phyloP scores from a whole-genome alignment of 2,329 filamentous ascomycete species.

The Colletotrichum lindemuthianum region DNA sequence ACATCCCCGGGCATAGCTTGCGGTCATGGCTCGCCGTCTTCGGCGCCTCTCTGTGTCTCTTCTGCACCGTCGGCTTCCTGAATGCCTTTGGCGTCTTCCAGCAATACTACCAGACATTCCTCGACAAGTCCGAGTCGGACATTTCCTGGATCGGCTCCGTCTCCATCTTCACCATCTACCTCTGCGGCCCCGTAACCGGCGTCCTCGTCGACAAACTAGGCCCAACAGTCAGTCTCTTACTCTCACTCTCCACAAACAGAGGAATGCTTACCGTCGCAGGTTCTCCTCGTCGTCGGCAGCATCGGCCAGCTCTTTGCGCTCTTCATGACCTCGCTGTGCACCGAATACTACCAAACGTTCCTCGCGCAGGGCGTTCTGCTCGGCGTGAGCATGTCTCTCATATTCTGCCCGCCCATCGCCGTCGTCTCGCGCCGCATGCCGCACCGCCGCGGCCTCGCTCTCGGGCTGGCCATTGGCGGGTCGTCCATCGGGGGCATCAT shows the following conservation, averaged over 20 bases:
- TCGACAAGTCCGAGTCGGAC: conserved; percentile 19
- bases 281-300: conserved; percentile 59
- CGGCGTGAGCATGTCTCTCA: conserved; percentile 54
- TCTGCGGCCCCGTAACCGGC: conserved; percentile 43
- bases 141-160: conserved; percentile 59
- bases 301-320: conserved; percentile 41
- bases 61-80: conserved; percentile 45
- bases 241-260: not conserved
- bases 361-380: conserved; percentile 56
- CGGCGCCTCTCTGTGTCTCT: conserved; percentile 39
- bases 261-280: conserved; percentile 47
- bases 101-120: conserved; percentile 57
- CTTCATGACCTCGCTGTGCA: conserved; percentile 22
- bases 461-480: conserved; percentile 47
- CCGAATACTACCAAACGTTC: conserved; percentile 54
- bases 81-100: conserved; percentile 54
- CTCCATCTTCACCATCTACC: conserved; percentile 55
- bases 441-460: conserved; percentile 41
- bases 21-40: conserved; percentile 39
- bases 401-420: conserved; percentile 51
- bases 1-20: not conserved
- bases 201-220: conserved; percentile 53
- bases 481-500: conserved; percentile 41
- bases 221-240: conserved; percentile 49
- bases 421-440: conserved; percentile 47